Percentiles rank a stretch among this genome's conserved stretches.
phyloP scores from a whole-genome alignment of 306 rosid species.

The Albizia julibrissin region DNA sequence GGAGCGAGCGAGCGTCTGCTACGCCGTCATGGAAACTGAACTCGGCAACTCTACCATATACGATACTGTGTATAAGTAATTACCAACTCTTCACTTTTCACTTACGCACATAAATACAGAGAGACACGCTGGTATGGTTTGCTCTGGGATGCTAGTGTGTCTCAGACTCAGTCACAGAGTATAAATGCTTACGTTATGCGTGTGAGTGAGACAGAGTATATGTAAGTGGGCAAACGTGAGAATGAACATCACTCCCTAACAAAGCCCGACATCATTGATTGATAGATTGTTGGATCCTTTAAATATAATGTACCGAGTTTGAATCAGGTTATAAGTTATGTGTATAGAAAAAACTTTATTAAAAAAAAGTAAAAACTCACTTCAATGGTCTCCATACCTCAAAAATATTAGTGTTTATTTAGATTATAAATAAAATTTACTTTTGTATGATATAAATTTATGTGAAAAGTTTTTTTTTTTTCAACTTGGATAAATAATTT shows the following conservation, averaged over 20 bases:
- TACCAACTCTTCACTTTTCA: constrained; percentile 31
- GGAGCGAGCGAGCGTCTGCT: constrained; percentile 67
- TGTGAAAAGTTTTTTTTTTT: no score
- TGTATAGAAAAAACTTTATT: no score
- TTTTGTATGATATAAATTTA: no score
- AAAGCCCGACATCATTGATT: no score
- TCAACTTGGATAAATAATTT: no score
- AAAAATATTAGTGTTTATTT: no score
- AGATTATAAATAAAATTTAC: no score
- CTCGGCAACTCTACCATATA: constrained; percentile 43
- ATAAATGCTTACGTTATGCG: background rate
- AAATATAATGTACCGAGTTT: no score
- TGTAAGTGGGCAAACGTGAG: constrained; percentile 38
- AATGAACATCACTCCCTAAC: constrained; percentile 21
- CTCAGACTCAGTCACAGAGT: constrained; percentile 16
- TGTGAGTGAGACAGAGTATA: constrained; percentile 1
- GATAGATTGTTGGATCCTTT: no score
- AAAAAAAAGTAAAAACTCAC: no score
- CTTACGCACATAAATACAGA: constrained; percentile 11
- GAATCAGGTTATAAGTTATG: accelerated
- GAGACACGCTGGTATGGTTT: constrained; percentile 37
- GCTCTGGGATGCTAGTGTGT: background rate
- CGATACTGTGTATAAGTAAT: constrained; percentile 37
- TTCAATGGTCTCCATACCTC: no score
- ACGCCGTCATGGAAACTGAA: constrained; percentile 99